These are phyloP conservation scores for Tuctoria greenei DNA, from an alignment of 176 grass and related monocot species.

Conservation along the genomic window DNA sequence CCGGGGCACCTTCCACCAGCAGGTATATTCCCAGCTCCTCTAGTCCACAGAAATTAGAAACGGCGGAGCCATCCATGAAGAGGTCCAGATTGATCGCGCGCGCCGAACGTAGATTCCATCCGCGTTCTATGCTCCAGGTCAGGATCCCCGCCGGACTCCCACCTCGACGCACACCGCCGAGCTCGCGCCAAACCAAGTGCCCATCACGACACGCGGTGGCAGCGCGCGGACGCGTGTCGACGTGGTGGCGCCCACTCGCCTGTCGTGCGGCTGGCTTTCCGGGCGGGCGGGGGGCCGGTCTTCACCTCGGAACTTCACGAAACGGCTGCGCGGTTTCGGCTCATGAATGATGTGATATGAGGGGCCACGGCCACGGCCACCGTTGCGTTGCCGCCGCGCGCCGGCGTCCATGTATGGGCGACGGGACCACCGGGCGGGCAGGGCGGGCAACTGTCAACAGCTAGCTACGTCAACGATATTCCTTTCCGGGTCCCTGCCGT, in stretches of 20 bases:
- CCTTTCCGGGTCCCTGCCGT: too few species aligned
- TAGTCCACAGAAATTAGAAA: neutral
- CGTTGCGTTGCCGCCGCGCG: neutral
- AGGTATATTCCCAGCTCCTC: too few species aligned
- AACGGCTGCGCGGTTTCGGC: constrained; percentile 29
- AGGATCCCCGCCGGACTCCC: neutral
- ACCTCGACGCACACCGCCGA: neutral
- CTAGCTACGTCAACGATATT: neutral
- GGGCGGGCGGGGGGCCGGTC: neutral
- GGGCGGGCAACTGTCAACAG: neutral
- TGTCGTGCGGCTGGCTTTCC: neutral
- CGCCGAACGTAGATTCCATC: neutral
- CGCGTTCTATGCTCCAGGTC: too few species aligned
- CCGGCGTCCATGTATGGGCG: neutral
- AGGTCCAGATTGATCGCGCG: neutral
- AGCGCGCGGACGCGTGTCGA: constrained; percentile 13
- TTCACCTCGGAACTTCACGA: constrained; percentile 33
- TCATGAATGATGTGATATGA: too few species aligned
- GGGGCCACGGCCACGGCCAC: too few species aligned
- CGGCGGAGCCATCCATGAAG: neutral
- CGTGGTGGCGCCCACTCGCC: neutral
- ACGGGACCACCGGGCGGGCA: neutral
- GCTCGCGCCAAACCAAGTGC: neutral
- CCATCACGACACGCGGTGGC: neutral
- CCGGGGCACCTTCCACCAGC: too few species aligned